These are phyloP conservation scores for Apophysomyces elegans DNA, from an alignment of 371 early-diverging fungal species.

Conservation along the genomic window DNA sequence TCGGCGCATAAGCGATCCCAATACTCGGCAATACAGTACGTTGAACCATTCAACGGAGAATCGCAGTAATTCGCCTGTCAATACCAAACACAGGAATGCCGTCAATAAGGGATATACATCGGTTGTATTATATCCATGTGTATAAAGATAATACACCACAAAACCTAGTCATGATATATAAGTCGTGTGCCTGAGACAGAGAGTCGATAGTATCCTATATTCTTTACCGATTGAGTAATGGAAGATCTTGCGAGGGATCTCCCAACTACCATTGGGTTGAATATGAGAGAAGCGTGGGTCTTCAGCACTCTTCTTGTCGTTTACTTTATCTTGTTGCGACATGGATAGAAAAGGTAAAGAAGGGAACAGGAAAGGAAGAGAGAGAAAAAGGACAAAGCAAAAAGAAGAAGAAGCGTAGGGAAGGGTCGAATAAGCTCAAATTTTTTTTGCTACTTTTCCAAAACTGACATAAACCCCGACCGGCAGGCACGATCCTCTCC, in stretches of 20 bases:
- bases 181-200: not conserved
- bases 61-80: constrained; percentile 46
- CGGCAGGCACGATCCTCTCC: not conserved
- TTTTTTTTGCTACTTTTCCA: not conserved
- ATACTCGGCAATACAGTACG: constrained; percentile 42
- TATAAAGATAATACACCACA: constrained; percentile 43
- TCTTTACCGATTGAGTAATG: constrained; percentile 57
- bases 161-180: constrained; percentile 39
- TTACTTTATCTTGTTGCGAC: not conserved
- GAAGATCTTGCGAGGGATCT: constrained; percentile 56
- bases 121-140: constrained; percentile 30
- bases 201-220: not conserved
- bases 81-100: constrained; percentile 33
- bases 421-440: not conserved
- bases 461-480: not conserved
- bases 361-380: not conserved
- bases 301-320: not conserved
- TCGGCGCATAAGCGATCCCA: constrained; percentile 58
- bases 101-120: constrained; percentile 40
- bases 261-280: constrained; percentile 51
- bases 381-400: not conserved
- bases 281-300: constrained; percentile 29
- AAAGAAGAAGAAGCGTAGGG: not conserved
- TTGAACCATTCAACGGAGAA: constrained; percentile 53
- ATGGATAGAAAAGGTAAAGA: not conserved